Evolutionary conservation across 169 alveolate species (phyloP).

Genomic region (Plasmodium knowlesi): DNA sequence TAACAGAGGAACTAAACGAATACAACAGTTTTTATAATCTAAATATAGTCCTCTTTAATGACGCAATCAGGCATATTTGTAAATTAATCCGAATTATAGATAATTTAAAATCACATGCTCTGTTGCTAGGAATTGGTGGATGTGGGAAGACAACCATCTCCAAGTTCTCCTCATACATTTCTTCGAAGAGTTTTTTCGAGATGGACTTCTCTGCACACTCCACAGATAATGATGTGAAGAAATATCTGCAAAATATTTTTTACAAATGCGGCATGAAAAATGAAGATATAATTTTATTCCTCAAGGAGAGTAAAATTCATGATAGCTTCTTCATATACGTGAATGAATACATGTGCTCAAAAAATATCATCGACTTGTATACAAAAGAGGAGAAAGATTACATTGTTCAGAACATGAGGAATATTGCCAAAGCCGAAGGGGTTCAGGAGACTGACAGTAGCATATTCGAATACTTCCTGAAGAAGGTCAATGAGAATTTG

Average conservation of each 20-base stretch:
- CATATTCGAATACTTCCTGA: conserved; percentile 94
- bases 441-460: conserved; percentile 91
- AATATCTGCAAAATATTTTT: conserved; percentile 81
- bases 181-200: conserved; percentile 88
- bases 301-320: conserved; percentile 87
- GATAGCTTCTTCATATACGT: conserved; percentile 82
- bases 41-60: conserved; percentile 96
- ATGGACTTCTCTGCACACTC: conserved; percentile 65
- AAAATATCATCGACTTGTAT: conserved; percentile 80
- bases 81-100: conserved; percentile 94
- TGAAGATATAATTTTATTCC: conserved; percentile 91
- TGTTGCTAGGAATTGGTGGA: conserved; percentile 97
- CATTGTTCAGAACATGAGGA: conserved; percentile 82
- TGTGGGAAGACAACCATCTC: conserved; percentile 95
- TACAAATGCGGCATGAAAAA: conserved; percentile 92
- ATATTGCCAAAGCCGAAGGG: conserved; percentile 93
- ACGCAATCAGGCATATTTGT: conserved; percentile 96
- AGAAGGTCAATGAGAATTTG: conserved; percentile 93
- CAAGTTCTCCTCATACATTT: conserved; percentile 92
- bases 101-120: conserved; percentile 95
- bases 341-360: conserved; percentile 81
- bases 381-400: conserved; percentile 78
- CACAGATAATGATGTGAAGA: conserved; percentile 63
- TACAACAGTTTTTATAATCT: conserved; percentile 94
- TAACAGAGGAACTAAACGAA: conserved; percentile 92